These are phyloP conservation scores for Rhynchospora tenuis DNA, from an alignment of 176 grass and related monocot species.

Conservation along the genomic window DNA sequence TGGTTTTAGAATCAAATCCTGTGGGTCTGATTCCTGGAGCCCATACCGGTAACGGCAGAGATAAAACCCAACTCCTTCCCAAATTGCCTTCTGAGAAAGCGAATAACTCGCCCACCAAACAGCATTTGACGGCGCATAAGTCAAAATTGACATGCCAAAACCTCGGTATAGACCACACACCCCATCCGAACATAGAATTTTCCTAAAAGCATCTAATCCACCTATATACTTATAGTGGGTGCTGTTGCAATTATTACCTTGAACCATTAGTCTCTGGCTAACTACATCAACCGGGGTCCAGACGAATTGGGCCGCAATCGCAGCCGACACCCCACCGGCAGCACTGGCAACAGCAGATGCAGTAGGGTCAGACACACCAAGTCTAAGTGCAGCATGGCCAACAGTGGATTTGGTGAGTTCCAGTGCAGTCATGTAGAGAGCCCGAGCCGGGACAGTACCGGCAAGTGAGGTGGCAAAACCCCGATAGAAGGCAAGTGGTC, in stretches of 20 bases:
- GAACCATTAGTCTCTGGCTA: constrained; percentile 80
- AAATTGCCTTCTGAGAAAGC: constrained; percentile 57
- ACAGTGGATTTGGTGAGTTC: constrained; percentile 55
- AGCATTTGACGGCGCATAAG: constrained; percentile 77
- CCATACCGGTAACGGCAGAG: constrained; percentile 52
- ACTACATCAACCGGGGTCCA: constrained; percentile 79
- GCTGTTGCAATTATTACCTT: constrained; percentile 36
- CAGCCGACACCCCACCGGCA: constrained; percentile 34
- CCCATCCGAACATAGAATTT: constrained; percentile 48
- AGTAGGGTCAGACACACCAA: constrained; percentile 41
- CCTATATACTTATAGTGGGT: constrained; percentile 41
- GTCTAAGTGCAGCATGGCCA: constrained; percentile 21
- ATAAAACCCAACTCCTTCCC: constrained; percentile 53
- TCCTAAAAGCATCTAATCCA: constrained; percentile 59
- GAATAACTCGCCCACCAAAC: constrained; percentile 81
- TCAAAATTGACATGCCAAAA: constrained; percentile 78
- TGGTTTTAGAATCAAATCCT: constrained; percentile 39
- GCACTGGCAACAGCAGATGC: constrained; percentile 36
- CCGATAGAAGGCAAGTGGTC: constrained; percentile 63
- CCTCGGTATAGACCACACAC: constrained; percentile 62
- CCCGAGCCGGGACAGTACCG: constrained; percentile 63
- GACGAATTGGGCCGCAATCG: constrained; percentile 55
- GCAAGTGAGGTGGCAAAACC: constrained; percentile 64
- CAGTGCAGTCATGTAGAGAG: constrained; percentile 73
- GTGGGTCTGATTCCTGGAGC: constrained; percentile 33